Percentiles rank a stretch among this genome's conserved stretches.
phyloP scores from a whole-genome alignment of 1,284 basidiomycete species.

The Xerocomus cyaneibrunnescens region DNA sequence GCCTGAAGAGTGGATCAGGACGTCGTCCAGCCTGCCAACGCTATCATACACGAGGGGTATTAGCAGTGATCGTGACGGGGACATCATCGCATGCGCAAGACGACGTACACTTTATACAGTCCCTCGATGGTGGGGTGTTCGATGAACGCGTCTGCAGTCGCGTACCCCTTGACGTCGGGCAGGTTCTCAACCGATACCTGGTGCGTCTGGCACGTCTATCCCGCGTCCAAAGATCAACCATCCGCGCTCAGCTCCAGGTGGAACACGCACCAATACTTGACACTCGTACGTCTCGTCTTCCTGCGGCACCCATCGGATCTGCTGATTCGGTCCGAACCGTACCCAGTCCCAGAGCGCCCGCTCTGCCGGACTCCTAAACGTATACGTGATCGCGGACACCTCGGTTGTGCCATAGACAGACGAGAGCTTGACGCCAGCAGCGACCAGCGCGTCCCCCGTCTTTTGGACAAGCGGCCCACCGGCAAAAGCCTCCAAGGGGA shows the following conservation, averaged over 20 bases:
- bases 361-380: slow-evolving; percentile 6
- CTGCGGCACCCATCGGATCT: slow-evolving; percentile 22
- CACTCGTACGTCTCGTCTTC: slow-evolving; percentile 24
- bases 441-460: slow-evolving; percentile 21
- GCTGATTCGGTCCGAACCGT: slow-evolving; percentile 18
- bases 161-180: slow-evolving; percentile 34
- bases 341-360: slow-evolving; percentile 27
- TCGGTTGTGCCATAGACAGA: slow-evolving; percentile 23
- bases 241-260: neutral
- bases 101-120: slow-evolving; percentile 39
- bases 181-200: slow-evolving; percentile 33
- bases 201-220: slow-evolving; percentile 19
- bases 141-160: slow-evolving; percentile 34
- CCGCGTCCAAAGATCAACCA: neutral
- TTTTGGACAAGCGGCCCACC: slow-evolving; percentile 24
- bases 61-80: neutral
- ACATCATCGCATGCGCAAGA: neutral
- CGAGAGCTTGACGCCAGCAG: slow-evolving; percentile 20
- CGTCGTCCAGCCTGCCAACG: slow-evolving; percentile 30
- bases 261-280: slow-evolving; percentile 26
- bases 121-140: slow-evolving; percentile 34
- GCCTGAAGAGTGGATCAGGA: slow-evolving; percentile 20
- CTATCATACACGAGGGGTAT: slow-evolving; percentile 4
- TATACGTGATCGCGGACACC: neutral
- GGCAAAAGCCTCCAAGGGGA: slow-evolving; percentile 11